phyloP scores from a whole-genome alignment of 768 basidiomycete species.

The Lentinula sp. region DNA sequence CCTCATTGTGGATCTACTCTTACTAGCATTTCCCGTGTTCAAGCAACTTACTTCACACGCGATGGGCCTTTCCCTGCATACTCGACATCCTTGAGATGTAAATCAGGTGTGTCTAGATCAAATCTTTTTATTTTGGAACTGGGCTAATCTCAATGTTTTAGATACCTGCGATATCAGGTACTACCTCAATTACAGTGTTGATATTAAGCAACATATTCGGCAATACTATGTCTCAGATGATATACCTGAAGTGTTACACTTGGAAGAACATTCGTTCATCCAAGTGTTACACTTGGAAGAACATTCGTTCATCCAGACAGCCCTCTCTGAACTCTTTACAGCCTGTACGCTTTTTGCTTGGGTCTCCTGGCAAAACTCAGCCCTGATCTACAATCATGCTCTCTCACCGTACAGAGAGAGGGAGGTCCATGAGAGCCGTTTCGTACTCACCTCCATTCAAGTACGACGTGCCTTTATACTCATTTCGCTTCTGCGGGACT shows the following conservation, averaged over 20 bases:
- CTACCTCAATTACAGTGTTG: neutral
- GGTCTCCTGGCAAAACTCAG: neutral
- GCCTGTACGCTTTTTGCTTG: neutral
- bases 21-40: neutral
- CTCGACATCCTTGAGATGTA: neutral
- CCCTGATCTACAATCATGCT: neutral
- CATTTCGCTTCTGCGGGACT: neutral
- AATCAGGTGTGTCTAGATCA: neutral
- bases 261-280: neutral
- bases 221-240: too few species aligned
- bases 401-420: neutral
- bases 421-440: neutral
- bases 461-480: neutral
- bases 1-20: neutral
- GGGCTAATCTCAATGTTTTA: neutral
- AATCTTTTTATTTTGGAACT: neutral
- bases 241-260: neutral
- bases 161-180: neutral
- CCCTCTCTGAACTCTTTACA: neutral
- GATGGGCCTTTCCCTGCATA: neutral
- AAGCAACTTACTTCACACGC: neutral
- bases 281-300: neutral
- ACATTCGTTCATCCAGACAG: neutral
- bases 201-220: neutral
- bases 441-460: neutral